phyloP scores from a whole-genome alignment of 2,329 filamentous ascomycete species.

The Zopfia rhizophila region DNA sequence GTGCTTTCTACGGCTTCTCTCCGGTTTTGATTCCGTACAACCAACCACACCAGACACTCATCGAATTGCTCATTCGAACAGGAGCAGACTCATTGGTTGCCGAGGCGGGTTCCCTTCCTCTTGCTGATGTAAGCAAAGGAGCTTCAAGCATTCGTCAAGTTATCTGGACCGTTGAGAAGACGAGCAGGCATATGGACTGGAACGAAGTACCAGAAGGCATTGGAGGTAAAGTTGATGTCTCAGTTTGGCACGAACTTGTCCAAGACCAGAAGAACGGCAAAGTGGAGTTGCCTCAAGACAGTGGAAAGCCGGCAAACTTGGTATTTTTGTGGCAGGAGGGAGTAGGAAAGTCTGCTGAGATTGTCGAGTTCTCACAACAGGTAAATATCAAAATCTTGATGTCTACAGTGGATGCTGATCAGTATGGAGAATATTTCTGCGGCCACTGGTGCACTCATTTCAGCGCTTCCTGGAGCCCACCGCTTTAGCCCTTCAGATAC shows the following conservation, averaged over 20 bases:
- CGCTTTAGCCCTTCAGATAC: conserved; percentile 79
- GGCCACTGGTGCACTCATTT: conserved; percentile 81
- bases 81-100: conserved; percentile 85
- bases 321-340: conserved; percentile 74
- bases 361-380: conserved; percentile 82
- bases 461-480: conserved; percentile 78
- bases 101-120: conserved; percentile 85
- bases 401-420: no score
- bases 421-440: conserved; percentile 78
- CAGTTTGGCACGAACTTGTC: conserved; percentile 93
- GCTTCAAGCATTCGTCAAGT: conserved; percentile 78
- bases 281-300: conserved; percentile 71
- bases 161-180: conserved; percentile 92
- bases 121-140: conserved; percentile 75
- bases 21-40: conserved; percentile 88
- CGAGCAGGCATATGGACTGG: conserved; percentile 94
- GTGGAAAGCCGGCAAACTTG: conserved; percentile 62
- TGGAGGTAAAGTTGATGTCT: conserved; percentile 78
- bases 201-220: conserved; percentile 84
- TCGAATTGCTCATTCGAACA: conserved; percentile 76
- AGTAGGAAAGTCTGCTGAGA: conserved; percentile 64
- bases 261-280: conserved; percentile 68
- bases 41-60: conserved; percentile 73
- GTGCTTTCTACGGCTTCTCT: conserved; percentile 87
- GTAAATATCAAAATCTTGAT: conserved; percentile 48